phyloP scores from a whole-genome alignment of 345 rosid genomes.

The Sonneratia alba region DNA sequence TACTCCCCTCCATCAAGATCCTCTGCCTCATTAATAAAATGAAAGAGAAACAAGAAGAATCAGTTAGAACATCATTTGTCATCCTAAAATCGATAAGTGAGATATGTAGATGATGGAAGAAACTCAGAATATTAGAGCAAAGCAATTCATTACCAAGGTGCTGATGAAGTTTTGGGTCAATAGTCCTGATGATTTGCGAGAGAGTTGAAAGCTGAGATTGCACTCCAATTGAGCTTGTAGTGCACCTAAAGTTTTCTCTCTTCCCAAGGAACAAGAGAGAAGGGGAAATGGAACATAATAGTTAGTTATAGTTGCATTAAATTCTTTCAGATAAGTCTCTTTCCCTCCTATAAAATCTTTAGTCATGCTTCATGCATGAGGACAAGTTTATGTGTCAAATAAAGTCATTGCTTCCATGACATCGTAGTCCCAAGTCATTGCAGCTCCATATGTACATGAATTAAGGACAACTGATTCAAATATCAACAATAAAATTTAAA shows the following conservation, averaged over 20 bases:
- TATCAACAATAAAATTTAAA: not conserved
- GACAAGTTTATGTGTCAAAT: not conserved
- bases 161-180: constrained; percentile 90
- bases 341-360: not conserved
- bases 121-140: not conserved
- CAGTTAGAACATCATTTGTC: constrained; percentile 1
- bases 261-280: constrained; percentile 23
- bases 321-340: not conserved
- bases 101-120: not conserved
- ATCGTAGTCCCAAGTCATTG: not conserved
- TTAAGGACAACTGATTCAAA: not conserved
- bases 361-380: not conserved
- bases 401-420: not conserved
- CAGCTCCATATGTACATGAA: not conserved
- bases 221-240: constrained; percentile 69
- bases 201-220: constrained; percentile 77
- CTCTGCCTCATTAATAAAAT: constrained; percentile 29
- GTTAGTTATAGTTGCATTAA: not conserved
- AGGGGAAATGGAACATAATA: not conserved
- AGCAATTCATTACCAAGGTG: constrained; percentile 52
- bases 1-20: constrained; percentile 90
- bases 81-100: not conserved
- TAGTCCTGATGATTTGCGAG: constrained; percentile 72
- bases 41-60: not conserved
- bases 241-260: constrained; percentile 87